Conservation (phyloP, 768 basidiomycete genomes). For the Tricholoma furcatifolium region DNA sequence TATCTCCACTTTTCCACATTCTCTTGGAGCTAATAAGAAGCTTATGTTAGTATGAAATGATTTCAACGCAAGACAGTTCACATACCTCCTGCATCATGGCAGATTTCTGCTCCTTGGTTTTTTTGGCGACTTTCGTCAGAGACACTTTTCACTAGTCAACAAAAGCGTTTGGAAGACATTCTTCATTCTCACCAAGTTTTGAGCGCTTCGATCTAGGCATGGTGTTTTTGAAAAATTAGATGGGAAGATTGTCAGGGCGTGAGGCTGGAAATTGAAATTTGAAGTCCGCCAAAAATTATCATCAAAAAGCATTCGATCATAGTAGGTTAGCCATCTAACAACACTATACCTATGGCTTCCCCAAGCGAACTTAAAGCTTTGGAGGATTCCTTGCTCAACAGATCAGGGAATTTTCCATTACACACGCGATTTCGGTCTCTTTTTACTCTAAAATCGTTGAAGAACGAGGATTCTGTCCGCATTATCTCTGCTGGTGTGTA, state of each 20-base stretch:
- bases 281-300: conserved; percentile 51
- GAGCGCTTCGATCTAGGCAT: conserved; percentile 92
- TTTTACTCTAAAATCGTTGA: conserved; percentile 88
- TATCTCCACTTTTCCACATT: conserved; percentile 90
- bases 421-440: conserved; percentile 89
- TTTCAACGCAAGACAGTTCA: conserved; percentile 4
- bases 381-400: conserved; percentile 77
- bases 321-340: conserved; percentile 23
- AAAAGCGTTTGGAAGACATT: conserved; percentile 6
- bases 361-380: conserved; percentile 62
- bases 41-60: conserved; percentile 4
- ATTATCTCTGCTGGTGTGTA: conserved; percentile 81
- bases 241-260: neutral
- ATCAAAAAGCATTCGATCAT: conserved; percentile 21
- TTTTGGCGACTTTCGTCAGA: conserved; percentile 91
- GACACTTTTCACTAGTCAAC: conserved; percentile 55
- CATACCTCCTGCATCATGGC: conserved; percentile 77
- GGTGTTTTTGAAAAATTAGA: conserved; percentile 21
- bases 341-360: conserved; percentile 28
- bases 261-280: conserved; percentile 21
- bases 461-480: conserved; percentile 72
- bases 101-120: conserved; percentile 89
- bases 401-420: conserved; percentile 65
- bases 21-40: conserved; percentile 62
- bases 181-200: conserved; percentile 68